These are phyloP conservation scores for Bombardia bombarda DNA, from an alignment of 495 filamentous ascomycete genomes.

Conservation along the genomic window DNA sequence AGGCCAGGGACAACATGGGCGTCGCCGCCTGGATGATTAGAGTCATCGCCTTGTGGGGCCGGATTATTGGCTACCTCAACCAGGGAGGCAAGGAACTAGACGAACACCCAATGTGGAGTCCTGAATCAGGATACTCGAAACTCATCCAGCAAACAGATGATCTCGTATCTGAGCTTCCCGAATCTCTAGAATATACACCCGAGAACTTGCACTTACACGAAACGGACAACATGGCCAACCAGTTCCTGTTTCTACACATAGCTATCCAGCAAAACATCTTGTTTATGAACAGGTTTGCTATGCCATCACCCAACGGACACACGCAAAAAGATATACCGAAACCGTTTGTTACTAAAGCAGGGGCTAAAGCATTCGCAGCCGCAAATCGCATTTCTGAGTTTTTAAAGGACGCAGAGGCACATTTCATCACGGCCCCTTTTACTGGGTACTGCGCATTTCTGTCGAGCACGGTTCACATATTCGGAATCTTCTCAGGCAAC, in stretches of 20 bases:
- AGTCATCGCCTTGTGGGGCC: slow-evolving; percentile 80
- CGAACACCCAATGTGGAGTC: slow-evolving; percentile 68
- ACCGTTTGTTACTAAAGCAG: slow-evolving; percentile 68
- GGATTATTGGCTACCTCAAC: slow-evolving; percentile 82
- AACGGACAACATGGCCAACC: slow-evolving; percentile 76
- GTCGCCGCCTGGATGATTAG: slow-evolving; percentile 88
- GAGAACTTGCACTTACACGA: slow-evolving; percentile 84
- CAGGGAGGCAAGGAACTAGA: slow-evolving; percentile 83
- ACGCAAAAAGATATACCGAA: slow-evolving; percentile 70
- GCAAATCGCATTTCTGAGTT: slow-evolving; percentile 83
- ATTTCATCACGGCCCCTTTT: slow-evolving; percentile 83
- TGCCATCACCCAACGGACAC: slow-evolving; percentile 60
- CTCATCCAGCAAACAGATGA: slow-evolving; percentile 66
- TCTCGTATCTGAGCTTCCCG: slow-evolving; percentile 63
- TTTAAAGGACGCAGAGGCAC: slow-evolving; percentile 68
- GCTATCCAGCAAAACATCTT: slow-evolving; percentile 81
- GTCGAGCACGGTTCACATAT: slow-evolving; percentile 86
- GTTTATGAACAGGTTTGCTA: slow-evolving; percentile 82
- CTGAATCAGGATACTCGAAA: slow-evolving; percentile 62
- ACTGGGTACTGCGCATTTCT: slow-evolving; percentile 91
- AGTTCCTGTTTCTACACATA: slow-evolving; percentile 92
- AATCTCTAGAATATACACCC: slow-evolving; percentile 57
- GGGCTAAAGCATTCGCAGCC: slow-evolving; percentile 71
- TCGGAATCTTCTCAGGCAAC: slow-evolving; percentile 79
- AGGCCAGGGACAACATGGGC: slow-evolving; percentile 82